Conservation (phyloP, 2,329 filamentous ascomycete species). For the Fusarium pseudograminearum region DNA sequence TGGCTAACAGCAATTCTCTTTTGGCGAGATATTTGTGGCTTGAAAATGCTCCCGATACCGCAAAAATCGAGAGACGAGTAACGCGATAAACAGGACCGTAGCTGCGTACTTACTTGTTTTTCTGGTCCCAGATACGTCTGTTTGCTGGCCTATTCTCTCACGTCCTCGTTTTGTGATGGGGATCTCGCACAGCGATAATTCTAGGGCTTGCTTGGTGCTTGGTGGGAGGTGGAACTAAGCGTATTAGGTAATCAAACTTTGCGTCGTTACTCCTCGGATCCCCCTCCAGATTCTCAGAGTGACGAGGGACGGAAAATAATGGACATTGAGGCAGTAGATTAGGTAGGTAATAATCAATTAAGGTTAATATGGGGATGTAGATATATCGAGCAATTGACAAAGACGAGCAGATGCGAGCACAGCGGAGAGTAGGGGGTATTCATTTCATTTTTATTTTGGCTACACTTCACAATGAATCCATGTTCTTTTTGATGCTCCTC, state of each 20-base stretch:
- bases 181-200: conserved; percentile 56
- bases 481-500: conserved; percentile 46
- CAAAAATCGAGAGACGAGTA: conserved; percentile 34
- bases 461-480: conserved; percentile 52
- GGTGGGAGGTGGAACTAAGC: conserved; percentile 54
- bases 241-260: conserved; percentile 56
- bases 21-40: conserved; percentile 32
- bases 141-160: conserved; percentile 49
- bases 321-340: not conserved
- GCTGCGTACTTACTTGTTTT: conserved; percentile 53
- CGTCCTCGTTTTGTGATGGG: conserved; percentile 57
- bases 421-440: conserved; percentile 43
- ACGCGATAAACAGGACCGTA: conserved; percentile 19
- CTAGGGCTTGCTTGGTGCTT: conserved; percentile 64
- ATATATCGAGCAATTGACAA: not conserved
- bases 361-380: conserved; percentile 14
- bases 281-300: conserved; percentile 15
- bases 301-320: conserved; percentile 24
- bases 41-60: conserved; percentile 30
- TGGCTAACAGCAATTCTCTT: conserved; percentile 36
- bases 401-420: conserved; percentile 2
- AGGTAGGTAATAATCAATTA: not conserved
- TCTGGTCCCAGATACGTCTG: conserved; percentile 52
- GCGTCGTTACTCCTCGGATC: conserved; percentile 18
- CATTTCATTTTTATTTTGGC: conserved; percentile 49